Conservation (phyloP, 75 land plant species). For the Cunninghamia lanceolata region DNA sequence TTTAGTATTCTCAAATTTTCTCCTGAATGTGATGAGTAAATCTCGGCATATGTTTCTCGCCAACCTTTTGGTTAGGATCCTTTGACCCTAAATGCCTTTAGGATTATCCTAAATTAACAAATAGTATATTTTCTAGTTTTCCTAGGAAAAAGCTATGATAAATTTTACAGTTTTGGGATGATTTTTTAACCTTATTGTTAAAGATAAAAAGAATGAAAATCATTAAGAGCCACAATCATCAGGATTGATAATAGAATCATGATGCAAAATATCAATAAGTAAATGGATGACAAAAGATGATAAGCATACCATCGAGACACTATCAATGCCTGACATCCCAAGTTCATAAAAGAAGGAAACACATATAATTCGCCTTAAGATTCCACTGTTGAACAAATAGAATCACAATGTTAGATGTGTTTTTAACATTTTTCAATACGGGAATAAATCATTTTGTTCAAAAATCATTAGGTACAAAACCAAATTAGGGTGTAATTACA, state of each 20-base stretch:
- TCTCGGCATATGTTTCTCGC: too few species aligned
- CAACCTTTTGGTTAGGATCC: too few species aligned
- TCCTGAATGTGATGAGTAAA: too few species aligned
- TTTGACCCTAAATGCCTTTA: too few species aligned
- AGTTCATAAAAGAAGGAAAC: conserved; percentile 64
- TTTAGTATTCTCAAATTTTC: too few species aligned
- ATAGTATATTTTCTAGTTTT: neutral
- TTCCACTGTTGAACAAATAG: conserved; percentile 25
- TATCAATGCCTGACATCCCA: conserved; percentile 64
- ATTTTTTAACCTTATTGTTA: neutral
- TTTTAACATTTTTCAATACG: neutral
- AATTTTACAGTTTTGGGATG: neutral
- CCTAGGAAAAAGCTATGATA: neutral
- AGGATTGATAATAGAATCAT: too few species aligned
- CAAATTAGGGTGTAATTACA: neutral
- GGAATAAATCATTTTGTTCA: neutral
- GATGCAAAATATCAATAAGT: neutral
- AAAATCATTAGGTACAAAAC: neutral
- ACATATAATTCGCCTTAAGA: conserved; percentile 37
- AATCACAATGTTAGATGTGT: neutral
- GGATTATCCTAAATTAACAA: too few species aligned
- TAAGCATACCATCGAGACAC: conserved; percentile 45
- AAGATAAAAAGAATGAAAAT: conserved; percentile 9
- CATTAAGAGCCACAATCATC: neutral
- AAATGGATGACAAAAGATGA: neutral